phyloP scores from a whole-genome alignment of 257 asterid species.

The Capsicum pubescens region DNA sequence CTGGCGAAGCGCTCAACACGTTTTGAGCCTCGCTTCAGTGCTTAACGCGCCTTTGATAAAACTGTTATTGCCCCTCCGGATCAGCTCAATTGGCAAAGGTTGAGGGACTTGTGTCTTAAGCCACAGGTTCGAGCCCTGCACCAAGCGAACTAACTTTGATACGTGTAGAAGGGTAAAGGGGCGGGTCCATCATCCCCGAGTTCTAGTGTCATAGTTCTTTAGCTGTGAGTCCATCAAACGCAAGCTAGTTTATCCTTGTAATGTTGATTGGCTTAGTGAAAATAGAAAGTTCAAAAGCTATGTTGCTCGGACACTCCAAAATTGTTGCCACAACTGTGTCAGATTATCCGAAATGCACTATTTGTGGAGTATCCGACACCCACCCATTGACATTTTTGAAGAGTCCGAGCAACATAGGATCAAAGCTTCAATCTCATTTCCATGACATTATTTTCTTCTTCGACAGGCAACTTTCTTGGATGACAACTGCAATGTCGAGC shows the following conservation, averaged over 20 bases:
- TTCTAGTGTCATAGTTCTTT: not conserved
- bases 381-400: too few relatives aligned
- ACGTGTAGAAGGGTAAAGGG: not conserved
- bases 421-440: too few relatives aligned
- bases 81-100: not conserved
- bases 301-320: too few relatives aligned
- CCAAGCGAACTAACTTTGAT: not conserved
- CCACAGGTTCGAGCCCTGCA: not conserved
- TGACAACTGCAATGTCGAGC: slow-evolving; percentile 71
- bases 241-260: not conserved
- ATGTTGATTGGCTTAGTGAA: not conserved
- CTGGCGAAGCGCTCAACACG: too few relatives aligned
- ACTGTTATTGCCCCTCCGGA: not conserved
- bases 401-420: too few relatives aligned
- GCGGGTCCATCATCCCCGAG: not conserved
- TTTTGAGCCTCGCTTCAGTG: too few relatives aligned
- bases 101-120: not conserved
- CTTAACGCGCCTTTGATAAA: too few relatives aligned
- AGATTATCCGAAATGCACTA: too few relatives aligned
- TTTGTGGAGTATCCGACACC: too few relatives aligned
- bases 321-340: too few relatives aligned
- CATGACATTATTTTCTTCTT: slow-evolving; percentile 35
- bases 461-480: slow-evolving; percentile 94
- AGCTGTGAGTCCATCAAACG: not conserved
- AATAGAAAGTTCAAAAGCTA: not conserved